These are phyloP conservation scores for Claviceps capensis DNA, from an alignment of 2,329 filamentous ascomycete genomes.

Conservation along the genomic window DNA sequence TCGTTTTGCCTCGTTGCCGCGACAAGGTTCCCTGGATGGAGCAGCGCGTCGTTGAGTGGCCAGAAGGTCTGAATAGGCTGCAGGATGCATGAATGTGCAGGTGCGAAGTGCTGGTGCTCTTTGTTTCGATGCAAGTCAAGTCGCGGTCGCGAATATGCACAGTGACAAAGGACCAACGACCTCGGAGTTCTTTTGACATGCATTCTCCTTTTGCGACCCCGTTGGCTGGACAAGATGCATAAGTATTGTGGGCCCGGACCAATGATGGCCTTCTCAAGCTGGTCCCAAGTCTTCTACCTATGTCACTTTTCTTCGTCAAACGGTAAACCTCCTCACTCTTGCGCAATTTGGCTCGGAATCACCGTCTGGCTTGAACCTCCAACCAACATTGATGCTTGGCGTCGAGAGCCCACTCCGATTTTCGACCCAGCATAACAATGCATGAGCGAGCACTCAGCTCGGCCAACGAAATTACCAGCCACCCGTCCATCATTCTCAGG, in stretches of 20 bases:
- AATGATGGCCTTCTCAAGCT: not conserved
- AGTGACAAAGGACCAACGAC: not conserved
- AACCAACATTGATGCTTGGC: not conserved
- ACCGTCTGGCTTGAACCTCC: not conserved
- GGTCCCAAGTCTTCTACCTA: not conserved
- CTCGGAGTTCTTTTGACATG: not conserved
- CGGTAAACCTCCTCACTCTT: not conserved
- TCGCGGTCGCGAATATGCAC: not conserved
- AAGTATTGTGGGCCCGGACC: not conserved
- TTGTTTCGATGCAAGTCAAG: not conserved
- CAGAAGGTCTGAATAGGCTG: not conserved
- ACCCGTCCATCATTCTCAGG: not conserved
- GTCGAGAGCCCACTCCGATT: not conserved
- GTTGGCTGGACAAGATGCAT: not conserved
- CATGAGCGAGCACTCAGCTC: not conserved
- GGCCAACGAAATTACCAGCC: not conserved
- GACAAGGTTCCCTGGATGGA: not conserved
- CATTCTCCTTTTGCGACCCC: not conserved
- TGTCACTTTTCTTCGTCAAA: not conserved
- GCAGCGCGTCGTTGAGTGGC: not conserved
- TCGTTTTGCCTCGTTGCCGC: not conserved
- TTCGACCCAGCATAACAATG: conserved; percentile 1
- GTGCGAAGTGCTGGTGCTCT: not conserved
- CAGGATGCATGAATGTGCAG: not conserved
- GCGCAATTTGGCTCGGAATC: not conserved